These are phyloP conservation scores for Phragmites australis DNA, from an alignment of 176 grass and related monocot genomes.

Conservation along the genomic window DNA sequence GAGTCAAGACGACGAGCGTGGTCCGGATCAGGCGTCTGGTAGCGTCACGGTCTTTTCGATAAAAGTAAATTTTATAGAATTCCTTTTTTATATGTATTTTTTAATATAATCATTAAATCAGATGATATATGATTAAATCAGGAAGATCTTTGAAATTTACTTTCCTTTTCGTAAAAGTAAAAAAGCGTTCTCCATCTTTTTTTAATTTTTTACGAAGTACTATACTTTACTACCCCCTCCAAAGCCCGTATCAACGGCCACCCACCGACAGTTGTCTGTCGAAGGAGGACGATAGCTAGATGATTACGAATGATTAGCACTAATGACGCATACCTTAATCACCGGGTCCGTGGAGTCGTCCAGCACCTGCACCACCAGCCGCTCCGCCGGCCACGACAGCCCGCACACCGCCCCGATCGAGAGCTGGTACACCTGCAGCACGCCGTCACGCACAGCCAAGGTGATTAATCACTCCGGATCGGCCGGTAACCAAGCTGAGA, in stretches of 20 bases:
- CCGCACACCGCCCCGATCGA: conserved; percentile 69
- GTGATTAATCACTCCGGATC: neutral
- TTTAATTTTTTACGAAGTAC: too few species aligned
- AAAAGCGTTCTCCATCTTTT: too few species aligned
- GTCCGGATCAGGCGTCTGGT: conserved; percentile 31
- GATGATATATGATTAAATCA: too few species aligned
- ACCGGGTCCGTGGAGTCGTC: conserved; percentile 70
- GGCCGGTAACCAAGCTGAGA: too few species aligned
- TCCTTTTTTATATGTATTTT: too few species aligned
- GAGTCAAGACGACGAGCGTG: conserved; percentile 22
- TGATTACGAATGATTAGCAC: too few species aligned
- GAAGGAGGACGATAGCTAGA: too few species aligned
- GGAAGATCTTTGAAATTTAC: too few species aligned
- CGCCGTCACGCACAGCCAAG: neutral
- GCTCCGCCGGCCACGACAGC: conserved; percentile 68
- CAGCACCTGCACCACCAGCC: conserved; percentile 65
- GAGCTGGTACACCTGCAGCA: conserved; percentile 58
- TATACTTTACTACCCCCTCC: neutral
- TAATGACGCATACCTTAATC: too few species aligned
- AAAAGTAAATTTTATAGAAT: too few species aligned
- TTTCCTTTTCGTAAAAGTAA: too few species aligned
- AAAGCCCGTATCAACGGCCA: neutral
- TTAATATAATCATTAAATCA: too few species aligned
- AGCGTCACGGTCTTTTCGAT: conserved; percentile 45
- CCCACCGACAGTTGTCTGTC: neutral